phyloP scores from a whole-genome alignment of 2,329 filamentous ascomycete genomes.

The Pestalotiopsis sp. region DNA sequence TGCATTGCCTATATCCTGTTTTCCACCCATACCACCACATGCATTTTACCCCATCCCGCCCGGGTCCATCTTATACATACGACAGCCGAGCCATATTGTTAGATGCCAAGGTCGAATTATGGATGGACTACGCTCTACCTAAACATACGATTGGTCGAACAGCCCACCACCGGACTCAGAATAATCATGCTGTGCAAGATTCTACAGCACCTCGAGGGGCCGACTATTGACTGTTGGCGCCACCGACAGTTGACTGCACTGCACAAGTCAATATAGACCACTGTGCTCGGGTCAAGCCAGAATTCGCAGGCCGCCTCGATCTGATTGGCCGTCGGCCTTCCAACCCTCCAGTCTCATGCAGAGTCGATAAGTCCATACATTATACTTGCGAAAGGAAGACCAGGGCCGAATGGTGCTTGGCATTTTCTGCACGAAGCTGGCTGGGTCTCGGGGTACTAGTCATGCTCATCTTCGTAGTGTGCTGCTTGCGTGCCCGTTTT shows the following conservation, averaged over 20 bases:
- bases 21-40: background rate
- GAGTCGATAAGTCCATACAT: background rate
- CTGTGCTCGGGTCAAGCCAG: background rate
- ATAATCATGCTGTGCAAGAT: background rate
- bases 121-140: background rate
- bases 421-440: background rate
- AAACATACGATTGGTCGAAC: background rate
- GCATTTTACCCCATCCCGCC: background rate
- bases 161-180: background rate
- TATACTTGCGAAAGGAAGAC: too few species aligned
- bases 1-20: background rate
- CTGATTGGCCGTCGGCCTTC: background rate
- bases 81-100: background rate
- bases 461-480: background rate
- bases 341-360: background rate
- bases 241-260: background rate
- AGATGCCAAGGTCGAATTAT: background rate
- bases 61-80: background rate
- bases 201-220: background rate
- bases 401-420: background rate
- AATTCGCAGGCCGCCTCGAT: background rate
- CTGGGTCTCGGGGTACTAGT: background rate
- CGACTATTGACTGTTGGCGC: background rate
- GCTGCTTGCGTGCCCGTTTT: background rate
- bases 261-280: background rate